phyloP scores from a whole-genome alignment of 169 alveolate genomes.

The Plasmodium chabaudi region DNA sequence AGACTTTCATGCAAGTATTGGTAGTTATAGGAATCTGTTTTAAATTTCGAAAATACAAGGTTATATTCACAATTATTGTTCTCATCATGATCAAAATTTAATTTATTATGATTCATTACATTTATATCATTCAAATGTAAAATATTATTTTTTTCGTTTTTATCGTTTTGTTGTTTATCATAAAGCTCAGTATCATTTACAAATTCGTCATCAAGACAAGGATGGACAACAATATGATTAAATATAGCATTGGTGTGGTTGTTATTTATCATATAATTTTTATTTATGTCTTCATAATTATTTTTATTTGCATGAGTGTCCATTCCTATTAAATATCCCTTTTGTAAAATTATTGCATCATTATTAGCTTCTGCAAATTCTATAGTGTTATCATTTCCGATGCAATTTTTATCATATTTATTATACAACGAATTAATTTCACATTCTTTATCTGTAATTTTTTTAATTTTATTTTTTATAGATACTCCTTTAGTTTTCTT shows the following conservation, averaged over 20 bases:
- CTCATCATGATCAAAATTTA: no score
- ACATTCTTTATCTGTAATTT: background rate
- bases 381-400: background rate
- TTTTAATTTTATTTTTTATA: background rate
- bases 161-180: constrained; percentile 15
- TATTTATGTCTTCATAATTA: no score
- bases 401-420: background rate
- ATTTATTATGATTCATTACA: no score
- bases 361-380: background rate
- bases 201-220: background rate
- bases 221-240: constrained; percentile 35
- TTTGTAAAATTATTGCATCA: constrained; percentile 2
- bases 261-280: background rate
- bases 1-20: constrained; percentile 43
- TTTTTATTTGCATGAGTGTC: constrained; percentile 7
- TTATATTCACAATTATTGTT: no score
- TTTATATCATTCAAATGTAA: no score
- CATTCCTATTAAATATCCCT: constrained; percentile 19
- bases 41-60: constrained; percentile 26
- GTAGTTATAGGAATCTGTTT: constrained; percentile 25
- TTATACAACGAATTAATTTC: constrained; percentile 14
- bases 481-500: background rate
- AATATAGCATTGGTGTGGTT: constrained; percentile 1
- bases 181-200: background rate
- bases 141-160: background rate